Percentiles rank a stretch among this genome's conserved stretches.
Conservation (phyloP, 306 rosid species). For the Luffa aegyptiaca region DNA sequence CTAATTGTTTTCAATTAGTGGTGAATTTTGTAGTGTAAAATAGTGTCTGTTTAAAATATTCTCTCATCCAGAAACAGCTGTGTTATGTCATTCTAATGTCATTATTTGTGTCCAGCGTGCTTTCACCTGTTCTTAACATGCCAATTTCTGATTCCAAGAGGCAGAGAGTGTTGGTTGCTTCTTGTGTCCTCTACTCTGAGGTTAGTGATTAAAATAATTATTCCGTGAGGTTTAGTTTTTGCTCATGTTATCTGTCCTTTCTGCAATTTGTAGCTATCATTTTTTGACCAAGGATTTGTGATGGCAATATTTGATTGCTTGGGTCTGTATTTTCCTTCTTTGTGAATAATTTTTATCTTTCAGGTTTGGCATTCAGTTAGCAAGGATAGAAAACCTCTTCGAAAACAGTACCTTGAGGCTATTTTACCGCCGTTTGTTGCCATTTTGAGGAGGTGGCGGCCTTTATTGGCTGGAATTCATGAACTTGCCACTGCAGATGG, state of each 20-base stretch:
- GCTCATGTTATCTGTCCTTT: neutral
- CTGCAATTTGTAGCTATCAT: neutral
- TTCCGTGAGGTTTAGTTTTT: neutral
- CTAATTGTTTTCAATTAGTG: neutral
- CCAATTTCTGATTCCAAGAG: slow-evolving; percentile 87
- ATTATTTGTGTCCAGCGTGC: slow-evolving; percentile 56
- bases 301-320: neutral
- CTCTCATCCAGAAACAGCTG: neutral
- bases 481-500: slow-evolving; percentile 93
- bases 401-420: slow-evolving; percentile 79
- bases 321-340: neutral
- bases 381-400: slow-evolving; percentile 68
- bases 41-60: neutral
- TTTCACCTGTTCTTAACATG: slow-evolving; percentile 96
- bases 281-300: neutral
- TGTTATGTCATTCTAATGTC: slow-evolving; percentile 7
- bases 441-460: slow-evolving; percentile 94
- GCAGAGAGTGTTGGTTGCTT: slow-evolving; percentile 93
- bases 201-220: slow-evolving; percentile 30
- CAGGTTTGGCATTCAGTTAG: slow-evolving; percentile 88
- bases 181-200: slow-evolving; percentile 89
- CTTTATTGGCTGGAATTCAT: slow-evolving; percentile 86
- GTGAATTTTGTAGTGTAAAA: neutral
- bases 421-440: slow-evolving; percentile 85
- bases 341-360: slow-evolving; percentile 16